Percentiles rank a stretch among this genome's conserved stretches.
Conservation (phyloP, 345 rosid genomes). For the Carallia pectinifolia region DNA sequence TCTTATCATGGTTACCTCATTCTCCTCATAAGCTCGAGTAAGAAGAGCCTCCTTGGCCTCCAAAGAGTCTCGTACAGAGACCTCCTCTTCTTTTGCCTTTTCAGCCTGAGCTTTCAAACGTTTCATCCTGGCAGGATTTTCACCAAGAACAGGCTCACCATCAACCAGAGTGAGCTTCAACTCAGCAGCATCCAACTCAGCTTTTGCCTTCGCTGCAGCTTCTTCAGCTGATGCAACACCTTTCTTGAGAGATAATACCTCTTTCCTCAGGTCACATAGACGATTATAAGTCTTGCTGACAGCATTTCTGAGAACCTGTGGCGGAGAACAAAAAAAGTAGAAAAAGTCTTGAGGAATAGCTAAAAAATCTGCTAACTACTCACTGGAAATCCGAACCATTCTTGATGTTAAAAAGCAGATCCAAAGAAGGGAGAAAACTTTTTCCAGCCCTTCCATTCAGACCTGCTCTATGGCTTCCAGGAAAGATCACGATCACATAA, state of each 20-base stretch:
- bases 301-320: constrained; percentile 87
- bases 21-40: constrained; percentile 73
- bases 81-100: constrained; percentile 60
- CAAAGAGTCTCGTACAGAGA: constrained; percentile 57
- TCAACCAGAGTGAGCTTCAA: constrained; percentile 75
- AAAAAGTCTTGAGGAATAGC: constrained; percentile 8
- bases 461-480: neutral
- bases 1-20: constrained; percentile 57
- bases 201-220: constrained; percentile 65
- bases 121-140: constrained; percentile 74
- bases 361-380: neutral
- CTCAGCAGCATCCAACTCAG: constrained; percentile 74
- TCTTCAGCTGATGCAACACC: constrained; percentile 63
- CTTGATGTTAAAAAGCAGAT: neutral
- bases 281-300: constrained; percentile 90
- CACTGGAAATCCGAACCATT: neutral
- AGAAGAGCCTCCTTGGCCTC: constrained; percentile 94
- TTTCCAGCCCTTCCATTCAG: neutral
- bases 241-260: constrained; percentile 63
- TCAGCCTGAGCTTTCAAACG: constrained; percentile 70
- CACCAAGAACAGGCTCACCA: constrained; percentile 94
- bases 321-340: neutral
- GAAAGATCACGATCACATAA: neutral
- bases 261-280: constrained; percentile 85
- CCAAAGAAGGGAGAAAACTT: neutral